These are phyloP conservation scores for Pyrenochaeta sp. DNA, from an alignment of 2,329 filamentous ascomycete species.

Conservation along the genomic window DNA sequence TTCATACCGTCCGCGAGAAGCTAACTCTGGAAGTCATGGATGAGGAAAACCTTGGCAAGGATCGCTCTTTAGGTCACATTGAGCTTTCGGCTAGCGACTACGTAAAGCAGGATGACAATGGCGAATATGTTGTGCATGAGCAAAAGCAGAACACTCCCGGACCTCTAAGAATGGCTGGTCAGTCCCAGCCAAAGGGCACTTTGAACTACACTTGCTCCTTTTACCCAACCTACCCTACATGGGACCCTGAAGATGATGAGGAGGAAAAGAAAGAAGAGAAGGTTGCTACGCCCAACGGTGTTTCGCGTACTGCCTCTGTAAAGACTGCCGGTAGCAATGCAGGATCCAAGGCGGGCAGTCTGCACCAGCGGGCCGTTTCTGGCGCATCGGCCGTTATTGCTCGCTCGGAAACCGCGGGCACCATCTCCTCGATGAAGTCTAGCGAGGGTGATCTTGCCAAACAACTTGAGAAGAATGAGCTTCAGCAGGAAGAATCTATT, in stretches of 20 bases:
- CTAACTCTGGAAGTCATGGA: slow-evolving; percentile 96
- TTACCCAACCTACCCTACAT: slow-evolving; percentile 86
- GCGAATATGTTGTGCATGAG: slow-evolving; percentile 82
- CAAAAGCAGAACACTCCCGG: slow-evolving; percentile 73
- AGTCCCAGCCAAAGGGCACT: slow-evolving; percentile 77
- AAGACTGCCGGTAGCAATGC: slow-evolving; percentile 28
- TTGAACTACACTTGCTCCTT: slow-evolving; percentile 87
- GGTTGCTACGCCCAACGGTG: slow-evolving; percentile 24
- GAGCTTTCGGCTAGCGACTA: slow-evolving; percentile 83
- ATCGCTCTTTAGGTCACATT: slow-evolving; percentile 83
- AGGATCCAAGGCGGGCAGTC: slow-evolving; percentile 21
- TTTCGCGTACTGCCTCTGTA: slow-evolving; percentile 33
- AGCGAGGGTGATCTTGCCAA: slow-evolving; percentile 54
- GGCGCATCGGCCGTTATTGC: slow-evolving; percentile 27
- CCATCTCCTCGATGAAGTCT: slow-evolving; percentile 52
- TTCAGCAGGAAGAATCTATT: slow-evolving; percentile 57
- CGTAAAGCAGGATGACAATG: slow-evolving; percentile 77
- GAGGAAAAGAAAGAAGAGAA: slow-evolving; percentile 54
- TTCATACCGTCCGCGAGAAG: slow-evolving; percentile 85
- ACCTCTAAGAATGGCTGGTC: slow-evolving; percentile 76
- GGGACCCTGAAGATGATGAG: slow-evolving; percentile 88
- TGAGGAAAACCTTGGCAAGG: slow-evolving; percentile 88
- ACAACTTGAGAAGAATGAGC: slow-evolving; percentile 57
- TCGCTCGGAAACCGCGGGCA: slow-evolving; percentile 48
- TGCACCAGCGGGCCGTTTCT: slow-evolving; percentile 28